Evolutionary conservation across 352 stramenopile species (phyloP), one percentile per base, ranked within the genome.

Genomic region (Pythium phragmitis): DNA sequence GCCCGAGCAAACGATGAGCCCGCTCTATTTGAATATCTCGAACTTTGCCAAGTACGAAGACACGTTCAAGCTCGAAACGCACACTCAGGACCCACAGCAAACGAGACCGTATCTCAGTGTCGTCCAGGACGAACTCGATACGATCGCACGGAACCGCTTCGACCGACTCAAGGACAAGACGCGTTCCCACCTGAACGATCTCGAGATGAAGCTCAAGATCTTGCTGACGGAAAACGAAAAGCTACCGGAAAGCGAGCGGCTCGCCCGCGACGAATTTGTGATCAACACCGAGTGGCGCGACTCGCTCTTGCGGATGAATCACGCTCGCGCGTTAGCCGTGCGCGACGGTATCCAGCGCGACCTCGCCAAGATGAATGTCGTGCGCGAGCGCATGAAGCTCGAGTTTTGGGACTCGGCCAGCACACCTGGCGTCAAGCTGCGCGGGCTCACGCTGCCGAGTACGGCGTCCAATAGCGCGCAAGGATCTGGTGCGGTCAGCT

Each of bases 401-500:
- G 90, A 97, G 67, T 97, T 94, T 63, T 98, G 91, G 91, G 91
- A 97, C 65, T 72, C 74, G 13, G 82, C 91, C 30, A 85, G 87
- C 19, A 74, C 87, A 8, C 80, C 89, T 17, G 84, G 79, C 3
- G 76, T 83, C 4, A 76, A 82, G 28, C 56, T 97, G 8, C 81
- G 72, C 3, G 81, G 79, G 0, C 70, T 97, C 2, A 76, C 68
- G 2, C 76, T 75, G 0, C 21, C 72, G n/a, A 0, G 17, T 6
- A 21, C 39, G n/a, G 30, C n/a, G n/a, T 33, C 26, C 30, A 9
- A 3, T 17, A 36, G 23, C 7, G 2, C 21, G 6, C 49, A 21
- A n/a, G 39, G n/a, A 42, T 41, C n/a, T 28, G 17, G 28, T 47
- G 1, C 19, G 19, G 23, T 48, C 13, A 57, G 59, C 1, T 34